phyloP scores from a whole-genome alignment of 2,329 filamentous ascomycete genomes.

The Pseudocercospora fuligena region DNA sequence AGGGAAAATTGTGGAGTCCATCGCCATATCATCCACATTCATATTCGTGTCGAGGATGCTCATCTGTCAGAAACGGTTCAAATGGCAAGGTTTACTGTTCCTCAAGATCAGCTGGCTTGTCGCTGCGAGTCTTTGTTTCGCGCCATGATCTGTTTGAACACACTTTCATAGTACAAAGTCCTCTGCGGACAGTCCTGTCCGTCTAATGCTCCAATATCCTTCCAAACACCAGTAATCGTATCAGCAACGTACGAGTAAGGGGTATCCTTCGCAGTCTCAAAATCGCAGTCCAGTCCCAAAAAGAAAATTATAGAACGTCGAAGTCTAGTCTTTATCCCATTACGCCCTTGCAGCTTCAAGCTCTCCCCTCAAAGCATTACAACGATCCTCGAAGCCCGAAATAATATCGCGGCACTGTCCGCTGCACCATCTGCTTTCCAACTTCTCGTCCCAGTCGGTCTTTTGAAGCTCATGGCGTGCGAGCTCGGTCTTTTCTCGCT shows the following conservation, averaged over 20 bases:
- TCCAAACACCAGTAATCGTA: not conserved
- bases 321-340: not conserved
- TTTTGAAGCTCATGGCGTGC: conserved; percentile 80
- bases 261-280: conserved; percentile 7
- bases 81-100: not conserved
- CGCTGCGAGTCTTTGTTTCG: not conserved
- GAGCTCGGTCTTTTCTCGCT: conserved; percentile 81
- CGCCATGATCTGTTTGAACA: not conserved
- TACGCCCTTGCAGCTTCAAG: conserved; percentile 21
- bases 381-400: conserved; percentile 88
- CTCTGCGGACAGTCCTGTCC: not conserved
- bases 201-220: not conserved
- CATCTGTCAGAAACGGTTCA: not conserved
- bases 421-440: conserved; percentile 79
- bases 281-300: conserved; percentile 4
- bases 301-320: not conserved
- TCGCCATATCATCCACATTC: not conserved
- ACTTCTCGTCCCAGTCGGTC: conserved; percentile 78
- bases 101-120: not conserved
- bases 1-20: conserved; percentile 3
- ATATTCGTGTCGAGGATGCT: not conserved
- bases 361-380: conserved; percentile 72
- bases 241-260: conserved; percentile 1
- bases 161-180: not conserved
- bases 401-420: conserved; percentile 85